Base-by-base conservation (phyloP, 2,329 filamentous ascomycete species). In the Scedosporium dehoogii region DNA sequence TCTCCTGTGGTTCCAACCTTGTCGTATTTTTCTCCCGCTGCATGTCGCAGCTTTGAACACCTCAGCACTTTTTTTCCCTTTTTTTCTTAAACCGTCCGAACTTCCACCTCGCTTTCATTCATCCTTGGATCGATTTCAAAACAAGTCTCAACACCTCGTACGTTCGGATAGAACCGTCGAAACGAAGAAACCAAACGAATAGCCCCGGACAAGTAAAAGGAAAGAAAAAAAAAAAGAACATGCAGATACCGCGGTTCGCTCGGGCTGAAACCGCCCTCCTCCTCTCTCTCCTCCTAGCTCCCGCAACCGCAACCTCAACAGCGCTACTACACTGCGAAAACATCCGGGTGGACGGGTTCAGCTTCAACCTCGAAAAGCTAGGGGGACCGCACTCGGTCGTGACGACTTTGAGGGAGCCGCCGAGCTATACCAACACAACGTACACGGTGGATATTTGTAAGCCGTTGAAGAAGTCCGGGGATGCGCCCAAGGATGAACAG, bases 371-470 rank as follows among this genome's bases (percentile, higher is more conserved):
- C 33, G 77, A 77, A 27, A 73, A 79, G 65, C 81, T 92, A 6
- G 78, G 76, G 5, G 90, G 89, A 1, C 86, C 88, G 41, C 88
- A 88, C 71, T 84, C 85, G 0, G 85, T 91, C 44, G 80, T 90
- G 62, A 84, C 84, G 58, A 79, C 77, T 69, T 79, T 78, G 67
- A 77, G 79, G 65, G 74, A 80, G 41, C 79, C 80, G 21, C 80
- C 78, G 16, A 78, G 79, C 16, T 77, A 83, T 29, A 79, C 78
- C 64, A 94, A 94, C 73, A 91, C 86, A 27, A 93, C 90, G 53
- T 96, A 91, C 73, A 92, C 90, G 0, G 71, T 96, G 63, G 89
- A 96, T 69, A 79, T 96, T 58, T 96, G 91, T 76, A 75, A 79
- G 60, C 79, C 84, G 6, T 75, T 96, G 66, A 83, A 84, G 72